Evolutionary conservation across 2,329 filamentous ascomycete genomes (phyloP).

Genomic region (Aspergillus candidus): DNA sequence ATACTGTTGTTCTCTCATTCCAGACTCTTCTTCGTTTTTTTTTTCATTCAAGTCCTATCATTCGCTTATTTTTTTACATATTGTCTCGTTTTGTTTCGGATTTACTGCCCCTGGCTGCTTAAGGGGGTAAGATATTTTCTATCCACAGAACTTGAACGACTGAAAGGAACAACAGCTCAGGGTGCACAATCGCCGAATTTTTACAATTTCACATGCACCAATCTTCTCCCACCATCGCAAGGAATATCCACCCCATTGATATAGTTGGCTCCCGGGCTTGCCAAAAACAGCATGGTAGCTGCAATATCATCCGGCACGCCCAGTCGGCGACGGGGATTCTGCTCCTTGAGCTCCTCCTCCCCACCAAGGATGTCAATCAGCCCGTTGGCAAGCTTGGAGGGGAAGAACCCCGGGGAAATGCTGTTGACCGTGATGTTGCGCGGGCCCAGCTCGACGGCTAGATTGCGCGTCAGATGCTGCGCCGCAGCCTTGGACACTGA

Average conservation of each 20-base stretch:
- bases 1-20: too few relatives aligned
- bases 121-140: too few relatives aligned
- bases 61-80: too few relatives aligned
- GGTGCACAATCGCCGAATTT: too few relatives aligned
- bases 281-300: constrained; percentile 5
- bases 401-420: constrained; percentile 10
- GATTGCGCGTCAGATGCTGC: constrained; percentile 7
- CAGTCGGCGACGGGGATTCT: constrained; percentile 5
- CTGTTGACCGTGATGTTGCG: constrained; percentile 9
- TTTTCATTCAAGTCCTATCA: too few relatives aligned
- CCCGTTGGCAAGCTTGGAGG: constrained; percentile 8
- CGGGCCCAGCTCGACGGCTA: constrained; percentile 7
- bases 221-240: too few relatives aligned
- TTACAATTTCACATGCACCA: too few relatives aligned
- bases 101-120: too few relatives aligned
- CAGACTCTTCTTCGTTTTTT: too few relatives aligned
- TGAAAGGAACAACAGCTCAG: too few relatives aligned
- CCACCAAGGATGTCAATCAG: constrained; percentile 10
- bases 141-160: too few relatives aligned
- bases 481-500: constrained; percentile 9
- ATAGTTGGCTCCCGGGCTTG: constrained; percentile 7
- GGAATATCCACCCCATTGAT: not conserved
- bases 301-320: constrained; percentile 9
- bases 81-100: too few relatives aligned
- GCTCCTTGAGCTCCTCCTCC: constrained; percentile 7